Base-by-base conservation (phyloP, 257 asterid species). In the Thymus mandschuricus region DNA sequence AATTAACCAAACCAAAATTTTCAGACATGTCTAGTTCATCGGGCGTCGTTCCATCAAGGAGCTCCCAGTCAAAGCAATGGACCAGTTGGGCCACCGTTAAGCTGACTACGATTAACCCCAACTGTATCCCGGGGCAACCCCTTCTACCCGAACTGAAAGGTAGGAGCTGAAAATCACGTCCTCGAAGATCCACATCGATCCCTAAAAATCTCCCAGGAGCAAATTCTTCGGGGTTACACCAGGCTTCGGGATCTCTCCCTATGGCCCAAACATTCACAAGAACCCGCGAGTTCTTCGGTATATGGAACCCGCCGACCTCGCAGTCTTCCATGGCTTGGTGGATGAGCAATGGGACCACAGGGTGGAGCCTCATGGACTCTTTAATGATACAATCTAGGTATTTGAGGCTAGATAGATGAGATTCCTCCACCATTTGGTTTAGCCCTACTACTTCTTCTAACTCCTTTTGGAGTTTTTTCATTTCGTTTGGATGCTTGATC, bases 31-130 rank as follows among this genome's bases (percentile, higher is more conserved):
- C 73, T 54, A 76, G 8, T 1, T 78, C 79, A 27, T 10, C n/a
- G 0, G 64, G 55, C 49, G 60, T 1, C 70, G 66, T 69, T 28
- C 74, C 70, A 48, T 69, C 49, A 2, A 74, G 71, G 21, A 79
- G 70, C 43, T 64, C 45, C 83, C 83, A 74, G 59, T 79, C 74
- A 43, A 74, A 79, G 63, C 79, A 79, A 41, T 79, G 83, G 9
- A 74, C 77, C 41, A 79, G 49, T 30, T 79, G 77, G 0, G 83
- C 71, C 33, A 79, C 76, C 30, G 68, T 27, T 0, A 78, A 40
- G 3, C 64, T 72, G 10, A 74, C 73, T 0, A 57, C 5, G 3
- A 60, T 44, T 3, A 79, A 12, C 27, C 80, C 83, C 41, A 79
- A 6, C 41, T 71, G 78, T 75, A 69, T 6, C 8, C 76, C 79